These are phyloP conservation scores for Parastagonospora avenae DNA, from an alignment of 2,329 filamentous ascomycete species.

Conservation along the genomic window DNA sequence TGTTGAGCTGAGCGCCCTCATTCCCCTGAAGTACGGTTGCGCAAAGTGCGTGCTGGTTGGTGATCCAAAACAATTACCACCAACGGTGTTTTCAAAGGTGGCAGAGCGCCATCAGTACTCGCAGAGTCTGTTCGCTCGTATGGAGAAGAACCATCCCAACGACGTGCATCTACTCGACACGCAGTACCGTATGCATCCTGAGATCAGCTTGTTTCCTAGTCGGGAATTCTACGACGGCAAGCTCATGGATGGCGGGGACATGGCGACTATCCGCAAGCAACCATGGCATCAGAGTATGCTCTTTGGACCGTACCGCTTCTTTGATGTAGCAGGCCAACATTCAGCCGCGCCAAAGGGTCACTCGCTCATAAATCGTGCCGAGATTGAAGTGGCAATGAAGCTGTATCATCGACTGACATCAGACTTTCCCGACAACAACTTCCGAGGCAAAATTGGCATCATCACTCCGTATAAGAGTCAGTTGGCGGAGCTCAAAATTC, in stretches of 20 bases:
- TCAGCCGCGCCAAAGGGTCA: constrained; percentile 80
- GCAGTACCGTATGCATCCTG: constrained; percentile 99
- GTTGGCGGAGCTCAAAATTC: constrained; percentile 75
- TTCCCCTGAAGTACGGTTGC: constrained; percentile 96
- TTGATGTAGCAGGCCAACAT: constrained; percentile 90
- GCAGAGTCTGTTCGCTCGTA: constrained; percentile 96
- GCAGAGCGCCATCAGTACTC: constrained; percentile 94
- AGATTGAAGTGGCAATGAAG: constrained; percentile 83
- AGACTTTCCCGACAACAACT: constrained; percentile 72
- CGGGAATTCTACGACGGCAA: constrained; percentile 88
- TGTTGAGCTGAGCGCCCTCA: constrained; percentile 93
- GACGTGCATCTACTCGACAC: constrained; percentile 95
- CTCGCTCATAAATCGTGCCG: constrained; percentile 86
- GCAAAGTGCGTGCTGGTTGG: constrained; percentile 96
- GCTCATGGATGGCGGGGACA: constrained; percentile 82
- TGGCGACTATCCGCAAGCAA: constrained; percentile 74
- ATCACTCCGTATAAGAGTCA: constrained; percentile 99
- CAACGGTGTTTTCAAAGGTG: constrained; percentile 92
- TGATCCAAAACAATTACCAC: constrained; percentile 95
- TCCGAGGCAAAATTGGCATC: constrained; percentile 86
- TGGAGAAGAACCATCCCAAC: constrained; percentile 89
- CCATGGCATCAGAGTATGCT: constrained; percentile 85
- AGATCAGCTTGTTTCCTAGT: constrained; percentile 91
- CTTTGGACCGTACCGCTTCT: constrained; percentile 94
- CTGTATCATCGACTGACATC: constrained; percentile 79